Base-by-base conservation (phyloP, 306 rosid species). In the Corylus americana region DNA sequence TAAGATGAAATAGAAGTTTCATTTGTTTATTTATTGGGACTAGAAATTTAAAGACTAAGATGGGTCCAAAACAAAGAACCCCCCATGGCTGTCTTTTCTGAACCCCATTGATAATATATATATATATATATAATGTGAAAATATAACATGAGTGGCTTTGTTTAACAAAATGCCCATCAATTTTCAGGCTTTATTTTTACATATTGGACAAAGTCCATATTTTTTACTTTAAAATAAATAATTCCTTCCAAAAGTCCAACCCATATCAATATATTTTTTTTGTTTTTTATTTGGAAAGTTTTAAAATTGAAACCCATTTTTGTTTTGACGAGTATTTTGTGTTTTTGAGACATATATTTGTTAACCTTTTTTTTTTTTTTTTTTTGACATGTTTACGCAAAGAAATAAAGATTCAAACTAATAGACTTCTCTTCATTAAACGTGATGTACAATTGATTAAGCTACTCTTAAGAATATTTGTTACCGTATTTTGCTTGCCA, bases 1-100 rank as follows among this genome's bases (percentile, higher is more conserved):
- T 88, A 91, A 85, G 91, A 92, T 92, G 86, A 92, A 86, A 82
- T 82, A 88, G 89, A 91, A 92, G 92, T 89, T 92, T 92, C 94
- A 88, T 81, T 89, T 83, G 88, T 86, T 89, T 92, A 90, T 86
- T 83, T 81, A 69, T 79, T 78, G 84, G 86, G 75, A 84, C 84
- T 50, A 55, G 75, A 81, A 76, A 68, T 71, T 69, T 69, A 77
- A 76, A 80, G 76, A 78, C 79, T 47, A 78, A 74, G 47, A 86
- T 82, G 83, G 78, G 53, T 89, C 88, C 93, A 89, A 82, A 89
- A 70, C 53, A 2, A 83, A 83, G 76, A 80, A 70, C 35, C 80
- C 82, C 70, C 73, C 85, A 66, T 81, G 79, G 74, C 81, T 87
- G 88, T 88, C 86, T 81, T 84, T 76, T 79, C 80, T 68, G 76